Evolutionary conservation across 768 basidiomycete genomes (phyloP).

Genomic region (Russula virescens): DNA sequence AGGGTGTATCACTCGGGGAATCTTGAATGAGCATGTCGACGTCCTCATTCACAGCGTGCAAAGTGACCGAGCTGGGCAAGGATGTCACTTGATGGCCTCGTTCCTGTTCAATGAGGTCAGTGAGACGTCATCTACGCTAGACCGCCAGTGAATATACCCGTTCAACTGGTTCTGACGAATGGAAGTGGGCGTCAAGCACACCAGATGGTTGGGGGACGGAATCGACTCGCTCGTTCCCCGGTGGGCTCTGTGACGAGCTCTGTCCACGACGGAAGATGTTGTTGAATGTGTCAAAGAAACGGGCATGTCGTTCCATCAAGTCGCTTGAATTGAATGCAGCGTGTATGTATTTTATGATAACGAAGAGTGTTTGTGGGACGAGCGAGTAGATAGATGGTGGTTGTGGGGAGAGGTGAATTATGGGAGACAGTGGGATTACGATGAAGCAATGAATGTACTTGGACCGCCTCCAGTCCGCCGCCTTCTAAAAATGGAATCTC

Average conservation of each 20-base stretch:
- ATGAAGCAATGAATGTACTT: neutral
- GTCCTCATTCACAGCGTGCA: conserved; percentile 2
- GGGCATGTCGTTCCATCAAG: conserved; percentile 12
- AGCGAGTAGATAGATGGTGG: neutral
- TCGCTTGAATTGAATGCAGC: neutral
- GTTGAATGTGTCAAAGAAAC: conserved; percentile 3
- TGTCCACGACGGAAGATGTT: conserved; percentile 11
- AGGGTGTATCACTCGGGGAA: neutral
- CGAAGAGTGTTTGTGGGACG: neutral
- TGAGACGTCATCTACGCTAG: conserved; percentile 1
- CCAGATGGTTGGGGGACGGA: neutral
- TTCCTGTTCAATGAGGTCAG: conserved; percentile 7
- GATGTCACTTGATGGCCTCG: neutral
- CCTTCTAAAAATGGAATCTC: no score
- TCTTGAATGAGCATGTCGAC: conserved; percentile 9
- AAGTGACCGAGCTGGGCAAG: neutral
- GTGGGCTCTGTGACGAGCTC: neutral
- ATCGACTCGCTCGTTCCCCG: neutral
- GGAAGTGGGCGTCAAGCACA: neutral
- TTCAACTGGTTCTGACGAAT: neutral
- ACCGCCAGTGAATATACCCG: neutral
- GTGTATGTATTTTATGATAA: neutral
- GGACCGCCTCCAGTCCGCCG: no score
- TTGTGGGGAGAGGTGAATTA: neutral
- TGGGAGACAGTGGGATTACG: neutral